Evolutionary conservation across 768 basidiomycete genomes (phyloP).

Genomic region (Lactarius quietus): DNA sequence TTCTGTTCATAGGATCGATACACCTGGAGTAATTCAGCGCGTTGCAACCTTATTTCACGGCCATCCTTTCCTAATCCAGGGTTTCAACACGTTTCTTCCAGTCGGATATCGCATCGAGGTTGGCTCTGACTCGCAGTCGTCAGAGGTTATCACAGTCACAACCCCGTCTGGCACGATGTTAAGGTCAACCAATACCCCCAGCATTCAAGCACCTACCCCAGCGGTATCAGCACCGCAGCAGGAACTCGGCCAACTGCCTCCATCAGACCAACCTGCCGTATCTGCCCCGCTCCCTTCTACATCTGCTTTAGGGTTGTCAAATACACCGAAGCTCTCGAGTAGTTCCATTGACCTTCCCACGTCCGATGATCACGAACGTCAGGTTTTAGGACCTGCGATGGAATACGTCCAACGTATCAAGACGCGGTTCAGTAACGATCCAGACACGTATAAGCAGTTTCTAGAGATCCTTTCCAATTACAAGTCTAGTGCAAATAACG

Average conservation of each 20-base stretch:
- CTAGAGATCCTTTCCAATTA: slow-evolving; percentile 69
- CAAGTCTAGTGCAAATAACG: slow-evolving; percentile 49
- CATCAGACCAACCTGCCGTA: slow-evolving; percentile 9
- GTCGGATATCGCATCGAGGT: slow-evolving; percentile 92
- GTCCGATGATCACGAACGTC: slow-evolving; percentile 20
- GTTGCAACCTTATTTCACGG: slow-evolving; percentile 92
- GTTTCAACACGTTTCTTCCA: slow-evolving; percentile 97
- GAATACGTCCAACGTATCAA: slow-evolving; percentile 98
- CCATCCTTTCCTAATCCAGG: slow-evolving; percentile 88
- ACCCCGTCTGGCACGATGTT: slow-evolving; percentile 62
- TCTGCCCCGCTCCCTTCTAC: slow-evolving; percentile 21
- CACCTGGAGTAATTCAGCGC: slow-evolving; percentile 93
- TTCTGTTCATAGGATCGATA: slow-evolving; percentile 71
- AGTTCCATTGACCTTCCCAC: slow-evolving; percentile 12
- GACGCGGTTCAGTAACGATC: slow-evolving; percentile 71
- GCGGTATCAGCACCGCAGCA: not conserved
- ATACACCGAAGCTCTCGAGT: slow-evolving; percentile 3
- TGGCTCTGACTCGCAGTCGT: slow-evolving; percentile 57
- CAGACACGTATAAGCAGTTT: slow-evolving; percentile 81
- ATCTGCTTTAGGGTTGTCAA: slow-evolving; percentile 17
- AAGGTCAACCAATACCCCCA: slow-evolving; percentile 31
- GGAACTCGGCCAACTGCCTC: not conserved
- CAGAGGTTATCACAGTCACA: slow-evolving; percentile 69
- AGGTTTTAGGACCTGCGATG: slow-evolving; percentile 69
- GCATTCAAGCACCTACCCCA: slow-evolving; percentile 14